Conservation (phyloP, 2,329 filamentous ascomycete species). For the Sarocladium kiliense region DNA sequence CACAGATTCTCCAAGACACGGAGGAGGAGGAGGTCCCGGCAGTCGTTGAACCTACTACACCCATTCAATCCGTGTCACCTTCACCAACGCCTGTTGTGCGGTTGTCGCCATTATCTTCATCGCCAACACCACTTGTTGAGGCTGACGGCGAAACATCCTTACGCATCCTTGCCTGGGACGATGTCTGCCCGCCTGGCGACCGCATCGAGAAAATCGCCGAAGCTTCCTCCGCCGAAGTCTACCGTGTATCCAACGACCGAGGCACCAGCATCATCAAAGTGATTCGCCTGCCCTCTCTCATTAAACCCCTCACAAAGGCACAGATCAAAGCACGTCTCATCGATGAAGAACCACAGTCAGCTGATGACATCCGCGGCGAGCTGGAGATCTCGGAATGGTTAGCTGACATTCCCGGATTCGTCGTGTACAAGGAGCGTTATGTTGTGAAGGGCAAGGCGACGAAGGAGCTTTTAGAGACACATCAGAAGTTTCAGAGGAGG, state of each 20-base stretch:
- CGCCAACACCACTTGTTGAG: background rate
- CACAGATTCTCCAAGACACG: background rate
- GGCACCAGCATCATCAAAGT: conserved; percentile 63
- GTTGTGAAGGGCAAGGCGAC: conserved; percentile 53
- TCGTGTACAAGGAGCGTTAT: conserved; percentile 61
- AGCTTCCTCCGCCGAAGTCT: conserved; percentile 62
- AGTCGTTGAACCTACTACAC: background rate
- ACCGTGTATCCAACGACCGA: conserved; percentile 52
- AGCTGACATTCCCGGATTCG: conserved; percentile 59
- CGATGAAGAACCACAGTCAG: conserved; percentile 53
- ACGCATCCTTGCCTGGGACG: conserved; percentile 48
- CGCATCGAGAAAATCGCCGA: conserved; percentile 60
- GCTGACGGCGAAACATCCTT: conserved; percentile 21
- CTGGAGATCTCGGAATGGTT: conserved; percentile 59
- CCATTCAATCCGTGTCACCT: background rate
- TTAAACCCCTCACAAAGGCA: conserved; percentile 52
- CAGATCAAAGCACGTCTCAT: conserved; percentile 50
- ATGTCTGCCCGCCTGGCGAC: conserved; percentile 49
- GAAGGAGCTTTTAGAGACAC: conserved; percentile 51
- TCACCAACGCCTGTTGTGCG: background rate
- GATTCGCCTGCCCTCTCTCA: conserved; percentile 53
- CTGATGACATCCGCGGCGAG: conserved; percentile 52
- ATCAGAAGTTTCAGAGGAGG: conserved; percentile 50
- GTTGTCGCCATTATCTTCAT: background rate
- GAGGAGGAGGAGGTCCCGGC: background rate